Conservation (phyloP, 345 rosid species). For the Dovyalis caffra region DNA sequence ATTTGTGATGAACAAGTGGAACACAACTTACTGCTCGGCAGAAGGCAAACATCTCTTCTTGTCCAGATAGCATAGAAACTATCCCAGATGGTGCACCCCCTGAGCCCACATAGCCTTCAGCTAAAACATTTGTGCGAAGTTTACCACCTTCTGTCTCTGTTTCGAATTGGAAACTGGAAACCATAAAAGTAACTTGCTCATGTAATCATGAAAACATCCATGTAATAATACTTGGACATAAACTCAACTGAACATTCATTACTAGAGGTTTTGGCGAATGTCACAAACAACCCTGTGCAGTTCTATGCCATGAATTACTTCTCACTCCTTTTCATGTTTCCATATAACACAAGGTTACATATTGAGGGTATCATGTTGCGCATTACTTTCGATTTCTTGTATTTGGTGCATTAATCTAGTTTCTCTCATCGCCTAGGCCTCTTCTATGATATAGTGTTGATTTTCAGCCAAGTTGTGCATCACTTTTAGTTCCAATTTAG, state of each 20-base stretch:
- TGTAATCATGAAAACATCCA: not conserved
- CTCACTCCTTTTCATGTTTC: not conserved
- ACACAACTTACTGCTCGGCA: conserved; percentile 69
- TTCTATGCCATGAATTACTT: not conserved
- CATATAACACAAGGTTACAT: not conserved
- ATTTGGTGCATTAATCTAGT: not conserved
- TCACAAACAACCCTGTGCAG: not conserved
- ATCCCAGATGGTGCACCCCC: conserved; percentile 69
- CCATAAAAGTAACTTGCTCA: conserved; percentile 10
- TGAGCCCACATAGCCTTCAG: conserved; percentile 66
- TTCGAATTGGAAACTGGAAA: conserved; percentile 84
- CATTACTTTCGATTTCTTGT: not conserved
- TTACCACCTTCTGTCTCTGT: conserved; percentile 75
- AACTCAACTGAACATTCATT: not conserved
- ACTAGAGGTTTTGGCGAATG: not conserved
- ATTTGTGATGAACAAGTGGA: not conserved
- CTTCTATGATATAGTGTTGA: too few species aligned
- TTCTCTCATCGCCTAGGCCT: not conserved
- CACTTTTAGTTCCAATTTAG: not conserved
- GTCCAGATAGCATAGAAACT: conserved; percentile 72
- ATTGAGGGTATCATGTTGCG: not conserved
- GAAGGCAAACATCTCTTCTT: conserved; percentile 95
- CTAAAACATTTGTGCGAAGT: conserved; percentile 74
- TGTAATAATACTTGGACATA: not conserved
- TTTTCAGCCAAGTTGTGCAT: not conserved